These are phyloP conservation scores for Epichloe gansuensis DNA, from an alignment of 2,329 filamentous ascomycete genomes.

Conservation along the genomic window DNA sequence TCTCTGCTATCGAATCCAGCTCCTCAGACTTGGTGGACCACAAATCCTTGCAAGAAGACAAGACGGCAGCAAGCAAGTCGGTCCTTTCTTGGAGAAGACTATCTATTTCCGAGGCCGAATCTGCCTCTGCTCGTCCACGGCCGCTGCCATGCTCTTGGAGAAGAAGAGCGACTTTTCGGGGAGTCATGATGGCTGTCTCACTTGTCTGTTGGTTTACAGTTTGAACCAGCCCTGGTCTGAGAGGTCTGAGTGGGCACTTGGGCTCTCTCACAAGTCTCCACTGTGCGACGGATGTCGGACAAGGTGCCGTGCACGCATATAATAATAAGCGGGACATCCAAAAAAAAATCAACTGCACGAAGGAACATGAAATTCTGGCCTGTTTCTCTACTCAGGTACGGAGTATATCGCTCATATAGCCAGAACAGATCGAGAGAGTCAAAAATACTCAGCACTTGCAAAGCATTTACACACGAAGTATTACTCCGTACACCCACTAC, in stretches of 20 bases:
- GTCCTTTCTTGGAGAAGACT: conserved; percentile 14
- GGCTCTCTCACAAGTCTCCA: background rate
- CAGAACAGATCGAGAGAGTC: too few species aligned
- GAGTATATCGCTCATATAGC: too few species aligned
- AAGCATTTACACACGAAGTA: too few species aligned
- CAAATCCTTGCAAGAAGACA: conserved; percentile 26
- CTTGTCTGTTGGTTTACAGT: conserved; percentile 2
- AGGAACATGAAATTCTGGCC: too few species aligned
- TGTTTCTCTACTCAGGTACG: too few species aligned
- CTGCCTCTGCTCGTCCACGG: conserved; percentile 13
- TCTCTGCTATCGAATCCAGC: conserved; percentile 35
- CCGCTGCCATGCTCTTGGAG: conserved; percentile 21
- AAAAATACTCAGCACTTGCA: too few species aligned
- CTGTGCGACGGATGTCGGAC: background rate
- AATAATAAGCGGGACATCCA: too few species aligned
- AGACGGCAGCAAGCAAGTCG: conserved; percentile 23
- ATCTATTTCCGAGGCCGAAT: conserved; percentile 14
- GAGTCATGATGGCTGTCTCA: conserved; percentile 16
- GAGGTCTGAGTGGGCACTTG: background rate
- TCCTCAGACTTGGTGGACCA: conserved; percentile 27
- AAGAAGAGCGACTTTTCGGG: conserved; percentile 25
- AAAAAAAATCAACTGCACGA: too few species aligned
- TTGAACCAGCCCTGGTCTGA: background rate
- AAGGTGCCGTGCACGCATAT: background rate
- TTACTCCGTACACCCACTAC: too few species aligned